Evolutionary conservation across 1,284 basidiomycete species (phyloP).

Genomic region (Fomitopsis schrenkii): DNA sequence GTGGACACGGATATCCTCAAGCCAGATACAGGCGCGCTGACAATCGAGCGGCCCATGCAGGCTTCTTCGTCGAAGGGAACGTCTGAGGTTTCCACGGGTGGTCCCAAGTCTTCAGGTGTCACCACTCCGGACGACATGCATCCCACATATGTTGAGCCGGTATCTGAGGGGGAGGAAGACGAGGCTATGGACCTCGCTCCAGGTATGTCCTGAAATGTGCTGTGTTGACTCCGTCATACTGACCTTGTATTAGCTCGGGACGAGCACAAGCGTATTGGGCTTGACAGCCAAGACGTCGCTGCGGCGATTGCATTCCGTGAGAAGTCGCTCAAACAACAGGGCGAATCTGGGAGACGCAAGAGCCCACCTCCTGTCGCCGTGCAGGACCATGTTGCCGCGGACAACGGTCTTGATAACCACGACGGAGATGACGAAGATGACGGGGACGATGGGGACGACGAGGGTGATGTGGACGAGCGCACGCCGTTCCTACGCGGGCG

Average conservation of each 20-base stretch:
- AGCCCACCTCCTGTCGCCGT: conserved; percentile 6
- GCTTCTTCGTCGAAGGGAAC: conserved; percentile 39
- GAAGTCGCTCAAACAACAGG: conserved; percentile 61
- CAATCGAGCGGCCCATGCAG: conserved; percentile 70
- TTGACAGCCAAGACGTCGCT: conserved; percentile 68
- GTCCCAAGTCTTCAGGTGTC: conserved; percentile 42
- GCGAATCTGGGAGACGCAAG: conserved; percentile 15
- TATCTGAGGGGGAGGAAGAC: conserved; percentile 90
- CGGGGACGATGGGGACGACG: conserved; percentile 27
- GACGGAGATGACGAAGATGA: conserved; percentile 17
- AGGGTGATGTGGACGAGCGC: conserved; percentile 35
- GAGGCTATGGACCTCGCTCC: conserved; percentile 65
- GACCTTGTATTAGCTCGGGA: conserved; percentile 46
- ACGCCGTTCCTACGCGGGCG: conserved; percentile 35
- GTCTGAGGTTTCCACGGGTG: conserved; percentile 28
- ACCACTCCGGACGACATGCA: conserved; percentile 43
- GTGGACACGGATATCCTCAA: conserved; percentile 95
- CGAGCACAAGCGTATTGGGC: conserved; percentile 75
- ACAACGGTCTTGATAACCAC: conserved; percentile 22
- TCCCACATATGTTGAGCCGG: conserved; percentile 72
- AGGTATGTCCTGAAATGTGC: conserved; percentile 12
- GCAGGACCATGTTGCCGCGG: conserved; percentile 8
- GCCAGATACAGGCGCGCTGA: conserved; percentile 72
- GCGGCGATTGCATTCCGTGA: conserved; percentile 83
- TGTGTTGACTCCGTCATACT: neutral